Evolutionary conservation across 352 stramenopile genomes (phyloP), one percentile per base, ranked within the genome.

Genomic region (Globisporangium echinulatum): DNA sequence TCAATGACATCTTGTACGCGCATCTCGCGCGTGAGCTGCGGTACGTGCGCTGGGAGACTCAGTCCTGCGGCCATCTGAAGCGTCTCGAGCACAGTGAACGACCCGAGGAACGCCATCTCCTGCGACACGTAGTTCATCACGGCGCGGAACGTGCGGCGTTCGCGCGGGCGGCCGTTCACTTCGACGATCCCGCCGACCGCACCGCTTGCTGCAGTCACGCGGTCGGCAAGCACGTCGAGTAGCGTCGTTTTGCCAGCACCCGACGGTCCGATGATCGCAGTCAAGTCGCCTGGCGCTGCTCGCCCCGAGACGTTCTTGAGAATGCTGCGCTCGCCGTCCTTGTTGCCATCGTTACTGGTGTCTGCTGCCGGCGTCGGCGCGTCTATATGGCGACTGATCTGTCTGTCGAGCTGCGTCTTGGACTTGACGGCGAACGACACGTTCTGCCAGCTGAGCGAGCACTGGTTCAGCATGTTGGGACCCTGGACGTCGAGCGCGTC

Each of bases 71-170:
- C 79, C 59, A 89, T 85, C 44, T 77, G 68, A 13, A 91, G 59
- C 4, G 79, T 89, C 63, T 91, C 79, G 3, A 82, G 61, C 10
- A 90, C 81, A 0, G 79, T 82, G 61, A 90, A 87, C 14, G 79
- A 85, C 2, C 79, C 81, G 7, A 88, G 63, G 37, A 90, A 80
- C 10, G 75, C 70, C 54, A 72, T 72, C 8, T 90, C 79, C 53
- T 83, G 81, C 0, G 73, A 63, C 0, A 91, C 81, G 68, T 90
- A 90, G 66, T 70, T 83, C 67, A 77, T 72, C 37, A 88, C 69
- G 48, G 62, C 64, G 13, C 71, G 70, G 38, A 83, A 87, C 1
- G 64, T 71, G 19, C 67, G 63, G 19, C 64, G 50, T 4, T 79
- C 56, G 38, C 77, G 71, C 33, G 67, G 58, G 4, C 61, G 63